phyloP scores from a whole-genome alignment of 2,329 filamentous ascomycete species.

The Macrophomina phaseolina region DNA sequence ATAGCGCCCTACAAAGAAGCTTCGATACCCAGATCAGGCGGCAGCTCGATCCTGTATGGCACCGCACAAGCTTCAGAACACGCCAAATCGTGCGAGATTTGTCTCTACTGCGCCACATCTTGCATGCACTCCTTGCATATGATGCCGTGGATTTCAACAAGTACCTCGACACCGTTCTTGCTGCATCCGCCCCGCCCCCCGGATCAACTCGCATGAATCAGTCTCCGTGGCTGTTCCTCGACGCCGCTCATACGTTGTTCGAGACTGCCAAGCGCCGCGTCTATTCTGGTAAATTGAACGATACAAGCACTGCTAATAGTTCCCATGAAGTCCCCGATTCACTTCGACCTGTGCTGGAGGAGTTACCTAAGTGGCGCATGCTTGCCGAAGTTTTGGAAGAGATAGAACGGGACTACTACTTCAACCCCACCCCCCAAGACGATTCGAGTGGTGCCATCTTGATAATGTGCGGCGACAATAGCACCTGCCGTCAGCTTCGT shows the following conservation, averaged over 20 bases:
- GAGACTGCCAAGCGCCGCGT: slow-evolving; percentile 86
- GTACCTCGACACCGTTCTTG: slow-evolving; percentile 91
- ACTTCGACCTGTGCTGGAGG: slow-evolving; percentile 82
- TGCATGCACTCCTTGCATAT: slow-evolving; percentile 81
- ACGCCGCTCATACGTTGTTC: slow-evolving; percentile 93
- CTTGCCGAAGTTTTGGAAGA: slow-evolving; percentile 91
- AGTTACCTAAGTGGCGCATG: slow-evolving; percentile 91
- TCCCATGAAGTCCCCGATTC: slow-evolving; percentile 62
- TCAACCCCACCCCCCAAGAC: slow-evolving; percentile 76
- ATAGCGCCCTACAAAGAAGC: slow-evolving; percentile 88
- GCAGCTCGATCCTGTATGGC: slow-evolving; percentile 96
- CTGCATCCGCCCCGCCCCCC: slow-evolving; percentile 85
- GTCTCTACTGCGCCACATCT: slow-evolving; percentile 78
- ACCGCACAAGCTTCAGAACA: slow-evolving; percentile 92
- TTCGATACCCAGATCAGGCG: slow-evolving; percentile 88
- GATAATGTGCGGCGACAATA: slow-evolving; percentile 92
- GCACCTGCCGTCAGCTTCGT: slow-evolving; percentile 83
- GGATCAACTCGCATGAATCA: slow-evolving; percentile 87
- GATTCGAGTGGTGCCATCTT: slow-evolving; percentile 91
- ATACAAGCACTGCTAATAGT: slow-evolving; percentile 49
- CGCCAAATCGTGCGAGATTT: slow-evolving; percentile 93
- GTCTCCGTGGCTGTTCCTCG: slow-evolving; percentile 94
- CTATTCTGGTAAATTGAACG: slow-evolving; percentile 74
- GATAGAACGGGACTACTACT: slow-evolving; percentile 88
- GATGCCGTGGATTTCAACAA: slow-evolving; percentile 92